These are phyloP conservation scores for Haematococcus sp. DNA, from an alignment of 139 green algal genomes.

Conservation along the genomic window DNA sequence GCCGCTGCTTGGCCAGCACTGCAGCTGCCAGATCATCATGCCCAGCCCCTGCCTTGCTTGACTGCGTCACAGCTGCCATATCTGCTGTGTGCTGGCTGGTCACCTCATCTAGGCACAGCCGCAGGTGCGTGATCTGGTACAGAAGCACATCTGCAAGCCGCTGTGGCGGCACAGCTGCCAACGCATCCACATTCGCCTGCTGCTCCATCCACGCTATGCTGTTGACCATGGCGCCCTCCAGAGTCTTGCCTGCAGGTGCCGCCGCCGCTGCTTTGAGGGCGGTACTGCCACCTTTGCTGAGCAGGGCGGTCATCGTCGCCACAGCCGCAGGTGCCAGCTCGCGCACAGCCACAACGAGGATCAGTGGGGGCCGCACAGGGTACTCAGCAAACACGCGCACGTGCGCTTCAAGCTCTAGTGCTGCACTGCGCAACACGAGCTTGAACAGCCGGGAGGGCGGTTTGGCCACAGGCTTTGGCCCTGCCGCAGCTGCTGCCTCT, in stretches of 20 bases:
- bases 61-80: background rate
- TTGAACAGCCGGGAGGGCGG: conserved; percentile 20
- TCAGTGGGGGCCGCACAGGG: conserved; percentile 21
- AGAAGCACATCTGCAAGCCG: conserved; percentile 9
- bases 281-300: too few species aligned
- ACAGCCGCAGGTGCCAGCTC: conserved; percentile 1
- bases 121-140: conserved; percentile 32
- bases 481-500: background rate
- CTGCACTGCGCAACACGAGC: conserved; percentile 8
- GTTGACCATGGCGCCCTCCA: conserved; percentile 16
- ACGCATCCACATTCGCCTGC: conserved; percentile 23
- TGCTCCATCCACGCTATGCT: conserved; percentile 28
- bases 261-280: background rate
- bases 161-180: conserved; percentile 10
- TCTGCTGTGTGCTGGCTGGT: background rate
- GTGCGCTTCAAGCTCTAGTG: conserved; percentile 20
- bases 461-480: conserved; percentile 7
- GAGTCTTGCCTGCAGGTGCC: background rate
- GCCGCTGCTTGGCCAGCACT: conserved; percentile 15
- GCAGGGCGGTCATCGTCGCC: too few species aligned
- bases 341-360: conserved; percentile 20
- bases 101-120: conserved; percentile 23
- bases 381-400: conserved; percentile 30
- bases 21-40: conserved; percentile 14
- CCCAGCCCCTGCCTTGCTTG: background rate